Base-by-base conservation (phyloP, 768 basidiomycete genomes). In the Gloeophyllum trabeum region DNA sequence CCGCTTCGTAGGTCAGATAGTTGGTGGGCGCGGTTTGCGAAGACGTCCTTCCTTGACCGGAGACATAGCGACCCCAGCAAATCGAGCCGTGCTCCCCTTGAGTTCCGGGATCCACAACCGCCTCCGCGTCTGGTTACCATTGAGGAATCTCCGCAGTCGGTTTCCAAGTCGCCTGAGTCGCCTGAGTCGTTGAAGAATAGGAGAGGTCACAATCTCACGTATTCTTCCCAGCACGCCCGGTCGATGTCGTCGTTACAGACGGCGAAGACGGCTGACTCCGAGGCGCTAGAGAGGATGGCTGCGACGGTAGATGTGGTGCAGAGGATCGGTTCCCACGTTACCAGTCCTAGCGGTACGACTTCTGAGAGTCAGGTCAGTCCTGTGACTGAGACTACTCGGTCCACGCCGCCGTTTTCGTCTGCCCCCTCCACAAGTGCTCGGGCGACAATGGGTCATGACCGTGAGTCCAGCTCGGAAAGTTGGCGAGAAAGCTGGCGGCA, bases 21-120 rank as follows among this genome's bases (percentile, higher is more conserved):
- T 7, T 88, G 87, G 83, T 92, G 87, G 81, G 60, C 69, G 6
- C 77, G 82, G 2, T 79, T 92, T 51, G 66, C 82, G 12, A 74
- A 73, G 42, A 72, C 77, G 14, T 71, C 75, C 24, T 64, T 85
- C 39, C 66, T 82, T 21, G 82, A 84, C 48, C 70, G 77, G 30
- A 65, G 67, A 20, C 46, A 60, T 7, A 76, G 69, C 50, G 65
- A 65, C 42, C 60, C 48, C 30, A 46, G 44, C 49, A 40, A 47
- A 4, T 45, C 37, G 34, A 20, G 24, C 42, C 21, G 40, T 7
- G 12, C 30, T n/a, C 16, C 40, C 5, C 55, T 67, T 12, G 79
- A 86, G 18, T 74, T 91, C 53, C 73, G 84, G 18, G 89, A 93
- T 59, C 89, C 90, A 1, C 78, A 79, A 40, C 84, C 87, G 1